Evolutionary conservation across 441 rosid genomes (phyloP).

Genomic region (Kokia cookei): DNA sequence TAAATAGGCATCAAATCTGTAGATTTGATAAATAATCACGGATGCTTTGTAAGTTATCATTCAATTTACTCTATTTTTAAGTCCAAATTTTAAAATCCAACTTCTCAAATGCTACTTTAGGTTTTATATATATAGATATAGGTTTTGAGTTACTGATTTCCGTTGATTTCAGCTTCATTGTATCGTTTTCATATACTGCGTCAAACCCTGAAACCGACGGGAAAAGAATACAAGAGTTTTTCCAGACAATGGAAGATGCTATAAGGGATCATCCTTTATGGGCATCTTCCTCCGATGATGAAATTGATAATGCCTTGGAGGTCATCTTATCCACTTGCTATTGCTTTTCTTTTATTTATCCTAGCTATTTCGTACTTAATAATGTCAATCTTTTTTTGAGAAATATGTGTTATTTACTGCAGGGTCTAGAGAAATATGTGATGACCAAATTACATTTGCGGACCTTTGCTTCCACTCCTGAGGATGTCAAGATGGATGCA

Average conservation of each 20-base stretch:
- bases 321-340: conserved; percentile 9
- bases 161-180: conserved; percentile 41
- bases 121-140: no score
- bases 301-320: conserved; percentile 47
- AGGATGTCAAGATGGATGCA: conserved; percentile 37
- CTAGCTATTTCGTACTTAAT: neutral
- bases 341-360: neutral
- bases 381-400: neutral
- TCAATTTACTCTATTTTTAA: no score
- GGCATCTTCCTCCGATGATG: conserved; percentile 33
- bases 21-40: no score
- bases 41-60: no score
- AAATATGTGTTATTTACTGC: conserved; percentile 1
- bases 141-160: neutral
- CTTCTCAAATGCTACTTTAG: no score
- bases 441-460: conserved; percentile 47
- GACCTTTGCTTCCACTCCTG: conserved; percentile 37
- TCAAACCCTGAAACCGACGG: conserved; percentile 44
- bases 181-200: conserved; percentile 40
- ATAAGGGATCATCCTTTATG: conserved; percentile 42
- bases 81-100: no score
- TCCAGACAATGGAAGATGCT: conserved; percentile 36
- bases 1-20: no score
- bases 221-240: conserved; percentile 45
- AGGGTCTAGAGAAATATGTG: conserved; percentile 61